These are phyloP conservation scores for Sporothrix protearum DNA, from an alignment of 2,329 filamentous ascomycete species.

Conservation along the genomic window DNA sequence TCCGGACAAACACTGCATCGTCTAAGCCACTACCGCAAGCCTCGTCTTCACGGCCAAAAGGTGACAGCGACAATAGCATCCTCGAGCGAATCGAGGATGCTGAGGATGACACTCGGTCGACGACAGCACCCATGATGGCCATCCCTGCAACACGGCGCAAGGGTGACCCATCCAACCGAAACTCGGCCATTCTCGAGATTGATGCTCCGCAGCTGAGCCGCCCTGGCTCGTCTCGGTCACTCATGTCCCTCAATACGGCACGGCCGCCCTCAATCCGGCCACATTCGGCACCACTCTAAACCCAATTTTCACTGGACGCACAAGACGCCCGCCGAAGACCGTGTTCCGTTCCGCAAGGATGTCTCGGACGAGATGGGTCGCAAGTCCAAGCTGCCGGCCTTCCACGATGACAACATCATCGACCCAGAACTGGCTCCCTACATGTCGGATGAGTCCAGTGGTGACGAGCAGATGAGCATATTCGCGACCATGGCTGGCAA, in stretches of 20 bases:
- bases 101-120: slow-evolving; percentile 51
- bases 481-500: slow-evolving; percentile 70
- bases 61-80: slow-evolving; percentile 42
- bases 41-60: slow-evolving; percentile 35
- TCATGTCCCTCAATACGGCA: slow-evolving; percentile 67
- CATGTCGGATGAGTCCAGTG: slow-evolving; percentile 93
- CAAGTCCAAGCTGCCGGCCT: slow-evolving; percentile 74
- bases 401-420: slow-evolving; percentile 97
- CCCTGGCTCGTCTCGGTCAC: slow-evolving; percentile 89
- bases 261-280: slow-evolving; percentile 72
- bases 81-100: slow-evolving; percentile 43
- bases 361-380: slow-evolving; percentile 62
- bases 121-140: slow-evolving; percentile 68
- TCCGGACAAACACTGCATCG: slow-evolving; percentile 53
- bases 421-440: slow-evolving; percentile 93
- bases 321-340: slow-evolving; percentile 69
- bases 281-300: slow-evolving; percentile 83
- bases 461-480: slow-evolving; percentile 85
- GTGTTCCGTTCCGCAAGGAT: slow-evolving; percentile 80
- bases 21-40: slow-evolving; percentile 35
- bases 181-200: slow-evolving; percentile 86
- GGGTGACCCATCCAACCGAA: slow-evolving; percentile 70
- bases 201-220: slow-evolving; percentile 77
- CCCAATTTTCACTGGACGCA: slow-evolving; percentile 77
- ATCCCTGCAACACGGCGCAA: slow-evolving; percentile 63